Percentiles rank a stretch among this genome's conserved stretches.
Conservation (phyloP, 192 early-diverging fungal species). For the Thamnidium elegans region DNA sequence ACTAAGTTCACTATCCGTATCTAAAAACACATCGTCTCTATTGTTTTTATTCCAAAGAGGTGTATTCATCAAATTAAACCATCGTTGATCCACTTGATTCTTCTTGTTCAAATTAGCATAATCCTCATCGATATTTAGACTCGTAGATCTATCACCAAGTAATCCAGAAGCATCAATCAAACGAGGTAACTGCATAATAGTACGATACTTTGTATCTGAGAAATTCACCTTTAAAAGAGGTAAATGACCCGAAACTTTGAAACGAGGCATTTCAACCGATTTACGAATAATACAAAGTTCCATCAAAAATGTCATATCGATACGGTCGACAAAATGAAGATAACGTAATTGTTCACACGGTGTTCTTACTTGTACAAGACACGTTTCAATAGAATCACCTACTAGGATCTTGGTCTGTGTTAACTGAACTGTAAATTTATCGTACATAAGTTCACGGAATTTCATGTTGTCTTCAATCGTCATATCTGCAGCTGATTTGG, state of each 20-base stretch:
- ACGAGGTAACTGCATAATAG: slow-evolving; percentile 71
- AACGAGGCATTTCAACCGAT: slow-evolving; percentile 67
- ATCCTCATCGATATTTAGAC: background rate
- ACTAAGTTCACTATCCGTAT: slow-evolving; percentile 34
- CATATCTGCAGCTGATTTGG: slow-evolving; percentile 59
- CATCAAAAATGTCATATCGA: slow-evolving; percentile 78
- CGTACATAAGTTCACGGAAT: slow-evolving; percentile 83
- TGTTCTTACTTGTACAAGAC: slow-evolving; percentile 63
- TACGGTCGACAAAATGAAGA: slow-evolving; percentile 84
- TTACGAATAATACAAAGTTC: slow-evolving; percentile 85
- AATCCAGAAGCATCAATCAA: slow-evolving; percentile 51
- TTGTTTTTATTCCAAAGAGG: slow-evolving; percentile 19
- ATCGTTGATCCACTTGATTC: slow-evolving; percentile 14
- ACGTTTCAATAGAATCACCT: slow-evolving; percentile 69
- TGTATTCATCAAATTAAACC: slow-evolving; percentile 19
- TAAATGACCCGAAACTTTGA: slow-evolving; percentile 76
- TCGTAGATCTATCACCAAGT: slow-evolving; percentile 1
- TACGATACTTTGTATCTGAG: slow-evolving; percentile 91
- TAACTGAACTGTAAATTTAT: slow-evolving; percentile 81
- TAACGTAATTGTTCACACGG: slow-evolving; percentile 50
- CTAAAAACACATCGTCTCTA: slow-evolving; percentile 24
- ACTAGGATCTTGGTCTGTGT: slow-evolving; percentile 80
- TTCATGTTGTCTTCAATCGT: slow-evolving; percentile 65
- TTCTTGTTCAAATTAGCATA: slow-evolving; percentile 1
- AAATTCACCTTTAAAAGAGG: slow-evolving; percentile 86